Evolutionary conservation across 768 basidiomycete genomes (phyloP).

Genomic region (Termitomyces sp.): DNA sequence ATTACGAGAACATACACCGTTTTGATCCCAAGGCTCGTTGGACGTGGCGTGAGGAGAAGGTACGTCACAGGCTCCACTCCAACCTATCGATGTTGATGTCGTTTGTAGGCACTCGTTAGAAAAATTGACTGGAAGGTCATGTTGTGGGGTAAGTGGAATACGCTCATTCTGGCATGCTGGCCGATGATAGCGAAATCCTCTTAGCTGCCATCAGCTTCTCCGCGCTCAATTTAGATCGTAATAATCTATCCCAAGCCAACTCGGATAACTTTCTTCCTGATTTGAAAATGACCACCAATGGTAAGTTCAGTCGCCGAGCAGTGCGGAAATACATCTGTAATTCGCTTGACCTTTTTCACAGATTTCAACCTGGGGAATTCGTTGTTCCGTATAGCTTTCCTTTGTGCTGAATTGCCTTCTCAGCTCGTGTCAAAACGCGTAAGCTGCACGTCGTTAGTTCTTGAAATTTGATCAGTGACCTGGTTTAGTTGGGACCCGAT

Average conservation of each 20-base stretch:
- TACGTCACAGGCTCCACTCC: constrained; percentile 11
- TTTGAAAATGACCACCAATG: constrained; percentile 48
- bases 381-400: constrained; percentile 46
- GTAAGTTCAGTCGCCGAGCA: constrained; percentile 1
- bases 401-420: constrained; percentile 57
- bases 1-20: constrained; percentile 53
- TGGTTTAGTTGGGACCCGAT: constrained; percentile 50
- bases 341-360: constrained; percentile 11
- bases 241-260: constrained; percentile 55
- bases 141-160: constrained; percentile 32
- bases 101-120: constrained; percentile 38
- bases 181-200: not conserved
- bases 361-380: constrained; percentile 58
- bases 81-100: not conserved
- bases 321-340: not conserved
- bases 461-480: not conserved
- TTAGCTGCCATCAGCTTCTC: constrained; percentile 51
- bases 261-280: constrained; percentile 56
- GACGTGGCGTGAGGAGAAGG: constrained; percentile 55
- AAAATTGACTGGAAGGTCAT: constrained; percentile 64
- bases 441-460: constrained; percentile 7
- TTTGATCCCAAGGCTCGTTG: constrained; percentile 57
- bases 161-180: not conserved
- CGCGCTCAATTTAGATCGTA: constrained; percentile 50
- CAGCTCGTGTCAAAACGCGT: constrained; percentile 60